These are phyloP conservation scores for Cutaneotrichosporon sp. DNA, from an alignment of 1,284 basidiomycete species.

Conservation along the genomic window DNA sequence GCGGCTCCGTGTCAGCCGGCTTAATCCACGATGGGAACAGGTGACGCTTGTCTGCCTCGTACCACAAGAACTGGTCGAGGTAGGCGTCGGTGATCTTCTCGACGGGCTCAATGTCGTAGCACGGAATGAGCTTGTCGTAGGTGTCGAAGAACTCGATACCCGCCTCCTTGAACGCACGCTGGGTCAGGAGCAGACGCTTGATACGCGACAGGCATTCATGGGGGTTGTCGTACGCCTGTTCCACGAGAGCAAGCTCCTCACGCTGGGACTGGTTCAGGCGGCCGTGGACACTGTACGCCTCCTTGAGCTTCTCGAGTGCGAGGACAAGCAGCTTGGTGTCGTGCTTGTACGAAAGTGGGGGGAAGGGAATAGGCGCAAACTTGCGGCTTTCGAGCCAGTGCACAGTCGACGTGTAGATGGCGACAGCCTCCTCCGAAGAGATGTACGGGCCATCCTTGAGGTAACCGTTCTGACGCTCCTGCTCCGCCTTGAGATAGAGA, in stretches of 20 bases:
- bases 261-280: conserved; percentile 93
- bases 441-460: conserved; percentile 97
- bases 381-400: conserved; percentile 96
- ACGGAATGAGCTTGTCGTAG: conserved; percentile 94
- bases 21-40: conserved; percentile 98
- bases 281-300: conserved; percentile 96
- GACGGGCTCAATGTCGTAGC: conserved; percentile 95
- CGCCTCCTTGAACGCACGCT: conserved; percentile 94
- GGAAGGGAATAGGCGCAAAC: conserved; percentile 93
- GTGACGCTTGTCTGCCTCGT: conserved; percentile 88
- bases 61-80: conserved; percentile 71
- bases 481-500: conserved; percentile 93
- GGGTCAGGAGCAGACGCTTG: conserved; percentile 88
- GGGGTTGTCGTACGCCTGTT: conserved; percentile 74
- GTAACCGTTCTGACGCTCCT: conserved; percentile 93
- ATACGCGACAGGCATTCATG: conserved; percentile 76
- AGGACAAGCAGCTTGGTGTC: conserved; percentile 93
- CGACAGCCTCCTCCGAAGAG: conserved; percentile 93
- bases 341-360: conserved; percentile 95
- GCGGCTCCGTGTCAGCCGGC: conserved; percentile 91
- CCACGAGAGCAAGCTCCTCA: conserved; percentile 90
- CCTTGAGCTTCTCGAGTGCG: conserved; percentile 92
- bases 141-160: conserved; percentile 82
- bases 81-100: conserved; percentile 99
- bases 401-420: conserved; percentile 93